Conservation (phyloP, 164 flowering plant species). For the Echeveria elegans region DNA sequence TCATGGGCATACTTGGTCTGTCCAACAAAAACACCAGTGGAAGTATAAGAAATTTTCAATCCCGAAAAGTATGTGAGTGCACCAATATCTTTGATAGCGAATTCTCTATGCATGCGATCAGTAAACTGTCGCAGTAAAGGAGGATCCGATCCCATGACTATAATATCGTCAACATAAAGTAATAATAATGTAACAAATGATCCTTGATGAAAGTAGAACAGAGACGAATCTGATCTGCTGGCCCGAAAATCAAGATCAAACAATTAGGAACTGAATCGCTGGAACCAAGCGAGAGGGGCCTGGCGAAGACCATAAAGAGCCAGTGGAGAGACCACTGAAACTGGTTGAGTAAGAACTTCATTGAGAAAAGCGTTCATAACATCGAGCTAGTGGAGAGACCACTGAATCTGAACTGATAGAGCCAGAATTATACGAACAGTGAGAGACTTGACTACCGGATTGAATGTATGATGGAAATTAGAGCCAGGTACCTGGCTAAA, state of each 20-base stretch:
- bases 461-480: neutral
- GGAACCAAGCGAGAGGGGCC: constrained; percentile 1
- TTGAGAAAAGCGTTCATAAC: constrained; percentile 2
- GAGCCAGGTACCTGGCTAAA: neutral
- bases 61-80: constrained; percentile 10
- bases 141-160: neutral
- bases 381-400: neutral
- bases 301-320: constrained; percentile 7
- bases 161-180: too few species aligned
- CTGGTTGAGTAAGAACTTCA: neutral
- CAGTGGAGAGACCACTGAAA: neutral
- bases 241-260: neutral
- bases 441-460: neutral
- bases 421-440: neutral
- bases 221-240: neutral
- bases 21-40: constrained; percentile 4
- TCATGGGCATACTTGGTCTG: constrained; percentile 11
- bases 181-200: neutral
- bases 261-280: neutral
- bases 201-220: neutral
- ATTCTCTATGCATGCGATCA: neutral
- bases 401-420: neutral
- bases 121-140: neutral
- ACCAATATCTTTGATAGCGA: neutral
- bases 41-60: neutral